These are phyloP conservation scores for Rhynchospora pubera DNA, from an alignment of 176 grass and related monocot species.

Conservation along the genomic window DNA sequence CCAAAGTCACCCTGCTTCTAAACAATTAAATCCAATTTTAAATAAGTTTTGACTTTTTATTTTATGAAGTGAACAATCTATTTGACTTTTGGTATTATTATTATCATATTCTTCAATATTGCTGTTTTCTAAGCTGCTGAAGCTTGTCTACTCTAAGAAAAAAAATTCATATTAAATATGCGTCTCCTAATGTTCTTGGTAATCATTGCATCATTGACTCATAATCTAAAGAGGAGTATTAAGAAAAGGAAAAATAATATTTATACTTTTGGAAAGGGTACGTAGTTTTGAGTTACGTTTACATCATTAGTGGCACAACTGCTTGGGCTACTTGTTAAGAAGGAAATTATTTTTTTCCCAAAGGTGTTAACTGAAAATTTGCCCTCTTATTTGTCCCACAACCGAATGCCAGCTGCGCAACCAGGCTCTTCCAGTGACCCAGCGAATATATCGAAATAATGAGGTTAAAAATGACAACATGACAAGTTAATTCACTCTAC, in stretches of 20 bases:
- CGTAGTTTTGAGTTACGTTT: too few relatives aligned
- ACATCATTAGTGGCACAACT: too few relatives aligned
- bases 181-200: neutral
- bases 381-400: neutral
- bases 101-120: neutral
- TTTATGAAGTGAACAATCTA: constrained; percentile 7
- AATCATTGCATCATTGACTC: constrained; percentile 20
- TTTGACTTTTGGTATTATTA: neutral
- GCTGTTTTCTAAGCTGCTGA: neutral
- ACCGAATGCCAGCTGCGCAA: neutral
- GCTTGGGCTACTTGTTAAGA: neutral
- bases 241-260: neutral
- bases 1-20: constrained; percentile 6
- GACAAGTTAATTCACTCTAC: neutral
- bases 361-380: neutral
- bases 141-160: constrained; percentile 10
- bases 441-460: neutral
- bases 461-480: neutral
- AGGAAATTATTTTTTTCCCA: neutral
- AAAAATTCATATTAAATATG: neutral
- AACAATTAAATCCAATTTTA: neutral
- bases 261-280: neutral
- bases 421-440: neutral
- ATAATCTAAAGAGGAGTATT: neutral
- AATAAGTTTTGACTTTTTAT: constrained; percentile 4